These are phyloP conservation scores for Starmerella floricola DNA, from an alignment of 805 yeast genomes.

Conservation along the genomic window DNA sequence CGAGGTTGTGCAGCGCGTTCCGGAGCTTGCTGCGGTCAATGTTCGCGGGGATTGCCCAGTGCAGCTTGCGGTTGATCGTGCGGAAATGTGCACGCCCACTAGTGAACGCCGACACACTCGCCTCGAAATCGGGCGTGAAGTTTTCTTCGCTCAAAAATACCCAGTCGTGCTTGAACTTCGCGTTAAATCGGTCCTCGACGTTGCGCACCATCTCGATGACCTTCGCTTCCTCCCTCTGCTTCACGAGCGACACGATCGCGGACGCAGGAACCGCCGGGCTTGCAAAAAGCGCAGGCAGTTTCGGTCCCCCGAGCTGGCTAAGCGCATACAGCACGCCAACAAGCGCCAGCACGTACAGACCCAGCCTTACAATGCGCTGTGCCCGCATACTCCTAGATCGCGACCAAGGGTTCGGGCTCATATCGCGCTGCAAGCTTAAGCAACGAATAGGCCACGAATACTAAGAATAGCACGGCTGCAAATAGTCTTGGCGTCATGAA, in stretches of 20 bases:
- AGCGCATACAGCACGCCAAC: too few species aligned
- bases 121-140: slow-evolving; percentile 53
- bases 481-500: too few species aligned
- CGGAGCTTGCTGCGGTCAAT: slow-evolving; percentile 58
- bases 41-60: slow-evolving; percentile 58
- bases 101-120: slow-evolving; percentile 40
- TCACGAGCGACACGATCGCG: slow-evolving; percentile 14
- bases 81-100: slow-evolving; percentile 64
- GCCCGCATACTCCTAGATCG: too few species aligned
- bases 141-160: slow-evolving; percentile 73
- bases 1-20: slow-evolving; percentile 36
- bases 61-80: slow-evolving; percentile 36
- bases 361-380: too few species aligned
- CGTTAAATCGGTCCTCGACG: slow-evolving; percentile 78
- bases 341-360: too few species aligned
- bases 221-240: slow-evolving; percentile 5
- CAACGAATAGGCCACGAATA: too few species aligned
- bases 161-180: slow-evolving; percentile 91
- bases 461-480: too few species aligned
- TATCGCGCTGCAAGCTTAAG: too few species aligned
- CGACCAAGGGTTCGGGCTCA: too few species aligned
- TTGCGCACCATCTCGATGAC: slow-evolving; percentile 29
- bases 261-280: slow-evolving; percentile 2
- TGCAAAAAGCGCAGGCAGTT: neutral
- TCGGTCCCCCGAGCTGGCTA: too few species aligned